Evolutionary conservation across 208 protist species (phyloP), one percentile per base, ranked within the genome.

Genomic region (Zelonia costaricensis): DNA sequence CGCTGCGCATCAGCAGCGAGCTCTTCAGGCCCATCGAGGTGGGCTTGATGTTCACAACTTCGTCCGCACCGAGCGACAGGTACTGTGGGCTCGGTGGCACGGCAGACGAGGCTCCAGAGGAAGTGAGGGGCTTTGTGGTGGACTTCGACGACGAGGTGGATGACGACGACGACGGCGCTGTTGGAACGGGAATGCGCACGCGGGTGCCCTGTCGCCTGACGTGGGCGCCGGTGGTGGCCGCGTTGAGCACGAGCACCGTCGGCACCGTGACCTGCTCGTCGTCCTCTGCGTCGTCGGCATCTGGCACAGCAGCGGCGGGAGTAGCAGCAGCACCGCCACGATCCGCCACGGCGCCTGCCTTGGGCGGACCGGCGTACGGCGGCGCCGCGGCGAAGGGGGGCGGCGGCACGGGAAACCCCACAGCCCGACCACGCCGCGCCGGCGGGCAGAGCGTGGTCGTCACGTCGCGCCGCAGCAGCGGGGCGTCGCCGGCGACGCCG

Each of bases 11-110:
- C 45, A 82, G 52, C 42, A 53, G 23, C 10, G 46, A 67, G 55
- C 74, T 75, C 47, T 62, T 72, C 35, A 74, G n/a, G 8, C 62
- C 60, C 16, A 30, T 65, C 15, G 64, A 64, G n/a, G 33, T 62
- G 5, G 51, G 40, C 33, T 45, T 44, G 48, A 80, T 49, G 47
- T 59, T 63, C 43, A 76, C 74, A 2, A 76, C 55, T 28, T 80
- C 74, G 22, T 62, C 31, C 1, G 63, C 43, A 1, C 22, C 18
- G 44, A 48, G 65, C 25, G 61, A 59, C 7, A 31, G 36, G 15
- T 27, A 42, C 18, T 39, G 49, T 0, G 28, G 1, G 5, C 48
- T 36, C n/a, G n/a, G n/a, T n/a, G n/a, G n/a, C n/a, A n/a, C n/a
- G n/a, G n/a, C n/a, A n/a, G n/a, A n/a, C n/a, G n/a, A n/a, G n/a